phyloP scores from a whole-genome alignment of 2,329 filamentous ascomycete species.

The Dactylonectria estremocensis region DNA sequence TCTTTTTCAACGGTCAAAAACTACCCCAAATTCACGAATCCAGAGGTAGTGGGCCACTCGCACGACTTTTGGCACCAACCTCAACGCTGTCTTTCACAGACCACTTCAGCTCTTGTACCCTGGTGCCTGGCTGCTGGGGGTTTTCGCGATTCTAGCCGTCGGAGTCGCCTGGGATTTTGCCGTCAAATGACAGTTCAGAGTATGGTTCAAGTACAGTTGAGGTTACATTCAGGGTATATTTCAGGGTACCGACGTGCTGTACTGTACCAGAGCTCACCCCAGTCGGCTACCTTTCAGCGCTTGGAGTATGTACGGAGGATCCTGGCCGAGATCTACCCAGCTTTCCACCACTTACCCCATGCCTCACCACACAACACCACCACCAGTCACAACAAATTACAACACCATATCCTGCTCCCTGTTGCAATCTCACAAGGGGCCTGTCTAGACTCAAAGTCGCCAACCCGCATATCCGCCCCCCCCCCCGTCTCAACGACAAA shows the following conservation, averaged over 20 bases:
- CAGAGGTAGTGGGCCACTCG: not conserved
- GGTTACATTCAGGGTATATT: too few relatives aligned
- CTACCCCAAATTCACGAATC: constrained; percentile 21
- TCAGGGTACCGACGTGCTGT: too few relatives aligned
- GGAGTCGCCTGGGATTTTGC: not conserved
- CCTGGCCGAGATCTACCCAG: constrained; percentile 16
- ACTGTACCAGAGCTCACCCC: not conserved
- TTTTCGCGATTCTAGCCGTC: not conserved
- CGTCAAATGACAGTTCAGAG: not conserved
- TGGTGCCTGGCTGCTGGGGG: not conserved
- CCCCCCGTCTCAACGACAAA: constrained; percentile 38
- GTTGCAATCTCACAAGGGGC: constrained; percentile 9
- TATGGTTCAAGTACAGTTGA: not conserved
- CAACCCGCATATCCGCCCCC: constrained; percentile 40
- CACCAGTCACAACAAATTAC: not conserved
- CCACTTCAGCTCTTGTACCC: constrained; percentile 2
- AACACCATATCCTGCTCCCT: constrained; percentile 15
- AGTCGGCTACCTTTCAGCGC: not conserved
- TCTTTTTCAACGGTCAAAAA: not conserved
- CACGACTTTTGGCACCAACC: constrained; percentile 5
- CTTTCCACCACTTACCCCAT: not conserved
- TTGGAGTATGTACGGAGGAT: not conserved
- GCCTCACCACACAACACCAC: too few relatives aligned
- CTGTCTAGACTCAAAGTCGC: constrained; percentile 14
- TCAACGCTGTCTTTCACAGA: not conserved